Evolutionary conservation across 2,329 filamentous ascomycete species (phyloP).

Genomic region (Ophiocordyceps sinensis): DNA sequence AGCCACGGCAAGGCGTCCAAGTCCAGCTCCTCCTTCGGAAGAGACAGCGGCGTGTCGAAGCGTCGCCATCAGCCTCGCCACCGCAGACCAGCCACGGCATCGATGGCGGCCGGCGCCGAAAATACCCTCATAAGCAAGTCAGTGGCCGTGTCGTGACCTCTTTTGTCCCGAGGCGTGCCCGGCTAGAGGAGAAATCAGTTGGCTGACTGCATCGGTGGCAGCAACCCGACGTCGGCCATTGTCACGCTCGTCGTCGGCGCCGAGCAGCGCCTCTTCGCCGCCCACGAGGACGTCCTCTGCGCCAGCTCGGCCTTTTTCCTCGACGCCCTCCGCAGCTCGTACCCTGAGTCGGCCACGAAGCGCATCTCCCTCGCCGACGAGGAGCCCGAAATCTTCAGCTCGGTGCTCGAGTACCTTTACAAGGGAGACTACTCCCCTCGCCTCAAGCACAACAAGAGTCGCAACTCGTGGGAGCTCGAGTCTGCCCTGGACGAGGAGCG

Average conservation of each 20-base stretch:
- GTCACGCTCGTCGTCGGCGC: slow-evolving; percentile 70
- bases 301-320: slow-evolving; percentile 59
- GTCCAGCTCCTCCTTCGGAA: slow-evolving; percentile 40
- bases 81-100: slow-evolving; percentile 33
- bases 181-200: neutral
- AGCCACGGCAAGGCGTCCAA: slow-evolving; percentile 30
- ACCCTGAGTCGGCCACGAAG: slow-evolving; percentile 31
- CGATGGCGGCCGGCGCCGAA: slow-evolving; percentile 21
- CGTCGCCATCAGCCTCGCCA: slow-evolving; percentile 34
- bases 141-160: neutral
- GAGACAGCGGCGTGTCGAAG: slow-evolving; percentile 38
- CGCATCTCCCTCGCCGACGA: slow-evolving; percentile 71
- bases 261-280: slow-evolving; percentile 77
- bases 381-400: slow-evolving; percentile 81
- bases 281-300: slow-evolving; percentile 73
- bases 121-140: slow-evolving; percentile 29
- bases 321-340: slow-evolving; percentile 19
- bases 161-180: too few relatives aligned
- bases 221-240: slow-evolving; percentile 50
- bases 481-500: slow-evolving; percentile 32
- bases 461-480: slow-evolving; percentile 73
- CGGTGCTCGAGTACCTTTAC: slow-evolving; percentile 81
- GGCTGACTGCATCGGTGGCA: slow-evolving; percentile 13
- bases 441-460: slow-evolving; percentile 66
- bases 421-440: slow-evolving; percentile 88